Evolutionary conservation across 495 filamentous ascomycete species (phyloP), one percentile per base, ranked within the genome.

Genomic region (Hyaloscypha variabilis): DNA sequence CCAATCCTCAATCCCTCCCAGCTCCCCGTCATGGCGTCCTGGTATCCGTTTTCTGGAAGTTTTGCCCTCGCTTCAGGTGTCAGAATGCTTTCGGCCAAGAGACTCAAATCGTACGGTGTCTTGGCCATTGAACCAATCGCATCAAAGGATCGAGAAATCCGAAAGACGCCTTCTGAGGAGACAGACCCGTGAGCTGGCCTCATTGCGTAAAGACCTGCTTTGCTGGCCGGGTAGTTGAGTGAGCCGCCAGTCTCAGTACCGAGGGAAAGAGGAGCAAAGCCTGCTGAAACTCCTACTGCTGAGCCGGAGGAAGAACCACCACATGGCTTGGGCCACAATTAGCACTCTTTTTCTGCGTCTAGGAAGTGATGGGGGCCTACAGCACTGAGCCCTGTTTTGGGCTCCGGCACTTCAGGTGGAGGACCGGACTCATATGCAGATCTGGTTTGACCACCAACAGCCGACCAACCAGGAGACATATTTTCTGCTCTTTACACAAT

Each of bases 191-290:
- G 21, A 29, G 64, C 60, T 14, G 64, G 64, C 34, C 31, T 34
- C 11, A 66, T 60, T 6, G 57, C 74, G 60, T 83, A 84, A 8
- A 84, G 58, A 0, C 73, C 78, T 10, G 79, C 77, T 14, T 79
- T 67, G 8, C 65, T 73, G 0, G 77, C 74, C 0, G 82, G 79
- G 1, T 55, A 60, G 17, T 78, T 63, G 6, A 80, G 67, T 0
- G 79, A 83, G 0, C 81, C 79, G 39, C 76, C 72, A 3, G 82
- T 81, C 57, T 85, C 82, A 6, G 78, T 79, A 0, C 82, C 83
- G 0, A 85, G 60, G 0, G 80, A 60, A 21, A 83, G 34, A 0
- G 82, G 80, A 2, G 75, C 69, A 50, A 76, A 83, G 23, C 81
- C 79, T 25, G 80, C 78, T 10, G 77, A 72, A 2, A 83, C 76